Conservation (phyloP, 305 asterid genomes). For the Plantago coronopus region DNA sequence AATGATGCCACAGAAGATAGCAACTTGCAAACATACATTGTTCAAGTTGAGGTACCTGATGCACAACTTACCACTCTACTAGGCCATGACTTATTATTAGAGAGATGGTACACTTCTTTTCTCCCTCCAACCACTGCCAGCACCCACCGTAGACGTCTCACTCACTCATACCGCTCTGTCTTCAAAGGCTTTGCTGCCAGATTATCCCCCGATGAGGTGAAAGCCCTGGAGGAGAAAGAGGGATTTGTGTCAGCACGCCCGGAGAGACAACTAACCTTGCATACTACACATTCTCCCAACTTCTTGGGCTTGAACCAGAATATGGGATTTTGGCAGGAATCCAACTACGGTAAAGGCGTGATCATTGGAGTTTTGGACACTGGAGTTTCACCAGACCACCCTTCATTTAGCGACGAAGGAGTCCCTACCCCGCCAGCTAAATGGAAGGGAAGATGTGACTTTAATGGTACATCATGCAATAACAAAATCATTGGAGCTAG, state of each 20-base stretch:
- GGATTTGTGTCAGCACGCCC: conserved; percentile 37
- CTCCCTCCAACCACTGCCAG: conserved; percentile 19
- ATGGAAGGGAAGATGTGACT: conserved; percentile 56
- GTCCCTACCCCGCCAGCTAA: conserved; percentile 53
- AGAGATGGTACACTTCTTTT: conserved; percentile 35
- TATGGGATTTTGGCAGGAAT: conserved; percentile 46
- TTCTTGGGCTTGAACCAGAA: conserved; percentile 46
- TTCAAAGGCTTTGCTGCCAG: conserved; percentile 41
- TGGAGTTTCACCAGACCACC: conserved; percentile 42
- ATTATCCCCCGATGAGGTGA: conserved; percentile 29
- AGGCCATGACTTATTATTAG: conserved; percentile 6
- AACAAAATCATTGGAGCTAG: conserved; percentile 60
- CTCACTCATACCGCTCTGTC: conserved; percentile 32
- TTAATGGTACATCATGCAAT: conserved; percentile 34
- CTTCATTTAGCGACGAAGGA: conserved; percentile 44
- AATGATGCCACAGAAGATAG: conserved; percentile 8
- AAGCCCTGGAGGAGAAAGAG: conserved; percentile 25
- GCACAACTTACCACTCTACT: background rate
- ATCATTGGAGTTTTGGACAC: conserved; percentile 49
- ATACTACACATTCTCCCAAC: conserved; percentile 45
- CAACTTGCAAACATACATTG: conserved; percentile 21
- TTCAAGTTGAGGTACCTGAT: conserved; percentile 19
- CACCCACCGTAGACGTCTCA: conserved; percentile 12
- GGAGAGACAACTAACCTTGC: conserved; percentile 10
- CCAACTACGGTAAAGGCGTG: conserved; percentile 45